phyloP scores from a whole-genome alignment of 2,329 filamentous ascomycete species.

The Tolypocladium ovalisporum region DNA sequence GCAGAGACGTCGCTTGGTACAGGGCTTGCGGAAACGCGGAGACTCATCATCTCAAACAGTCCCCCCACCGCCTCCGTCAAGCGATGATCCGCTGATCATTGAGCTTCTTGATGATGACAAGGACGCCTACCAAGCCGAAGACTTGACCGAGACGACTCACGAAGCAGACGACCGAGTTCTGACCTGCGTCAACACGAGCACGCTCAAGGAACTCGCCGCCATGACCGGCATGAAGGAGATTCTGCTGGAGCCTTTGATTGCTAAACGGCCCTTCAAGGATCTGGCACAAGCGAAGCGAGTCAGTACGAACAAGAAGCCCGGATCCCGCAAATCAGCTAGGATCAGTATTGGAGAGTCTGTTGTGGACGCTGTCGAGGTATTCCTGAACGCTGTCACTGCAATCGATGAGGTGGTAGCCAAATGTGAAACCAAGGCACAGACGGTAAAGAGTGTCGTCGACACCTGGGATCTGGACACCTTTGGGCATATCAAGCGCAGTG shows the following conservation, averaged over 20 bases:
- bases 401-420: constrained; percentile 72
- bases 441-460: constrained; percentile 33
- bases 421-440: constrained; percentile 62
- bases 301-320: constrained; percentile 37
- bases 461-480: constrained; percentile 38
- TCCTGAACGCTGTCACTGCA: constrained; percentile 69
- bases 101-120: constrained; percentile 28
- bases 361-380: constrained; percentile 48
- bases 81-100: constrained; percentile 22
- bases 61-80: constrained; percentile 14
- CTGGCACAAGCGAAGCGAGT: constrained; percentile 58
- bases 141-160: constrained; percentile 14
- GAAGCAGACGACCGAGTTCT: constrained; percentile 44
- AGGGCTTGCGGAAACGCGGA: constrained; percentile 20
- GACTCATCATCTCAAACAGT: constrained; percentile 12
- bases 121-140: constrained; percentile 27
- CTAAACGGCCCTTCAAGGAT: constrained; percentile 61
- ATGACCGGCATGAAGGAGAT: constrained; percentile 66
- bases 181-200: constrained; percentile 73
- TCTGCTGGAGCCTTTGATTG: constrained; percentile 57
- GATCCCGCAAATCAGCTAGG: constrained; percentile 33
- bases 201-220: constrained; percentile 65
- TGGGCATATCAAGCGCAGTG: constrained; percentile 26
- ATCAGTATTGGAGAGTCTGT: constrained; percentile 41
- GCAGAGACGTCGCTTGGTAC: constrained; percentile 22